These are phyloP conservation scores for Calonectria honghensis DNA, from an alignment of 2,329 filamentous ascomycete species.

Conservation along the genomic window DNA sequence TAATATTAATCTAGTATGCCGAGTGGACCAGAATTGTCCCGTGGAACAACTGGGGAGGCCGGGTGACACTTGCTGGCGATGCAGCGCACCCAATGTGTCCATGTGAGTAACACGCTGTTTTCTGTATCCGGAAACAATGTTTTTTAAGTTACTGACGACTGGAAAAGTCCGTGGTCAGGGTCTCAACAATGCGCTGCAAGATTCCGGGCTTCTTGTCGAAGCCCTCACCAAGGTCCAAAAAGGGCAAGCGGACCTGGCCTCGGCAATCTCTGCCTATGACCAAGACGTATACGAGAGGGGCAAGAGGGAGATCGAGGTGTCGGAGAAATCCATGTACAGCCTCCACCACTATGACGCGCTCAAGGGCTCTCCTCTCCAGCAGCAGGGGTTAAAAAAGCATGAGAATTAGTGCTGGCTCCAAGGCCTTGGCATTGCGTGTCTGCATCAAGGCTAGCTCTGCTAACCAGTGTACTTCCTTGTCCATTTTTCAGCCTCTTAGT, in stretches of 20 bases:
- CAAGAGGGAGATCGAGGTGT: constrained; percentile 15
- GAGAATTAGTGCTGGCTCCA: neutral
- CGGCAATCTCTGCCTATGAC: constrained; percentile 1
- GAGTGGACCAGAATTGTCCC: constrained; percentile 18
- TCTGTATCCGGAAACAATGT: too few relatives aligned
- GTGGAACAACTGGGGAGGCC: constrained; percentile 20
- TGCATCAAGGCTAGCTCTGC: neutral
- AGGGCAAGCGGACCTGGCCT: neutral
- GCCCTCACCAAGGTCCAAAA: neutral
- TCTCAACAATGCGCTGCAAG: constrained; percentile 5
- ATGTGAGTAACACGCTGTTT: neutral
- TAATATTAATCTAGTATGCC: neutral
- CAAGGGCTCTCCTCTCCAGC: constrained; percentile 13
- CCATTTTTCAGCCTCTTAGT: neutral
- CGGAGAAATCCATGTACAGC: constrained; percentile 5
- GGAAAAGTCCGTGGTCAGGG: constrained; percentile 9
- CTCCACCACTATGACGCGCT: constrained; percentile 16
- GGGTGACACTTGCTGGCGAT: constrained; percentile 9
- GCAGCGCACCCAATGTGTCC: constrained; percentile 8
- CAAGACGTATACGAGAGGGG: constrained; percentile 8
- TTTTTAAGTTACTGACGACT: neutral
- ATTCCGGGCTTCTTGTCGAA: neutral
- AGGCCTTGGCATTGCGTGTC: neutral
- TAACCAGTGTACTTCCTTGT: neutral
- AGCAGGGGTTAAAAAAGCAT: constrained; percentile 13